Evolutionary conservation across 2,329 filamentous ascomycete genomes (phyloP).

Genomic region (Fusarium sacchari): DNA sequence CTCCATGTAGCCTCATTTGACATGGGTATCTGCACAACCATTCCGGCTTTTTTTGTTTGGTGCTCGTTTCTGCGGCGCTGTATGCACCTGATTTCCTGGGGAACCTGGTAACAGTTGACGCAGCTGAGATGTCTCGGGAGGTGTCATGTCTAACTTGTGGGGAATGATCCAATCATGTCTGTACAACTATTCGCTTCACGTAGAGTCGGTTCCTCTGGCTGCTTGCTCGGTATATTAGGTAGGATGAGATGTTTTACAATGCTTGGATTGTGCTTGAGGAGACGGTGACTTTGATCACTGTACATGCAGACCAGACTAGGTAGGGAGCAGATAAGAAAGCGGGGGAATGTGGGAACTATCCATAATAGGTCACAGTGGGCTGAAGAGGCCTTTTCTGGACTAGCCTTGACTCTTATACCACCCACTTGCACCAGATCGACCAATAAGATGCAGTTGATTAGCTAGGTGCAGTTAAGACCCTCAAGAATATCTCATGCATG

Average conservation of each 20-base stretch:
- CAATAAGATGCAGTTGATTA: neutral
- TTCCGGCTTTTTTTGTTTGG: neutral
- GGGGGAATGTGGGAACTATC: neutral
- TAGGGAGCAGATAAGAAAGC: neutral
- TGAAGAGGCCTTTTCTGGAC: neutral
- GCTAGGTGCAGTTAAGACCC: no score
- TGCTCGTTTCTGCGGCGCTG: neutral
- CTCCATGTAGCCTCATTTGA: accelerated
- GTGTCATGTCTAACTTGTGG: neutral
- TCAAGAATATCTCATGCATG: neutral
- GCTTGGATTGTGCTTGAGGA: neutral
- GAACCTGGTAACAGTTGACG: neutral
- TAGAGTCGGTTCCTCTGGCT: no score
- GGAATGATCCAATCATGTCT: accelerated
- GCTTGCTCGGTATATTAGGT: neutral
- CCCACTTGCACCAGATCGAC: no score
- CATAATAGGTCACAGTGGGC: neutral
- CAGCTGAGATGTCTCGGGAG: neutral
- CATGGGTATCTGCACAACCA: neutral
- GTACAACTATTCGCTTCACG: no score
- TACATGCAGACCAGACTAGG: neutral
- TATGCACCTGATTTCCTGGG: neutral
- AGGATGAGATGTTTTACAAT: neutral
- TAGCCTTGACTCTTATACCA: neutral
- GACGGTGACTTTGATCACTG: neutral